Evolutionary conservation across 2,329 filamentous ascomycete species (phyloP), one percentile per base, ranked within the genome.

Genomic region (Diaporthe ampelina): DNA sequence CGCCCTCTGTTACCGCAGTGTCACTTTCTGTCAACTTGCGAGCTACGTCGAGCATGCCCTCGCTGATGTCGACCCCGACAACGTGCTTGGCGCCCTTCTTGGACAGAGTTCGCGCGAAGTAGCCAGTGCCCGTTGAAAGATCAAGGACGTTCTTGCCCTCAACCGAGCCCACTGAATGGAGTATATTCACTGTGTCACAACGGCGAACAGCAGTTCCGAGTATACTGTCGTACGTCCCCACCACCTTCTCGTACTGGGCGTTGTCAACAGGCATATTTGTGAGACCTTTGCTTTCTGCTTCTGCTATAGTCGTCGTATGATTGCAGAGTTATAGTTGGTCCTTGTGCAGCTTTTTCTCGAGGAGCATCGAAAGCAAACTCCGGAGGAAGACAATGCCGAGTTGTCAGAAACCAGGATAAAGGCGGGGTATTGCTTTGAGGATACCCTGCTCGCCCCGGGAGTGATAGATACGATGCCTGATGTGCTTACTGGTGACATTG

Each of bases 231-330:
- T 67, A 67, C 26, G 29, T 67, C 6, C 13, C 45, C 21, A 52
- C 63, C 32, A 67, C 63, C 29, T 52, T 67, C 63, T 52, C 63
- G 35, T 67, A 67, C 29, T 67, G 63, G 13, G 45, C 63, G n/a
- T 67, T 67, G 9, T 67, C 63, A 19, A 67, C 32, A 26, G 45
- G 15, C 63, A 67, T 67, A 26, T 9, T 26, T 3, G 21, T 21
- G n/a, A 37, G n/a, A 5, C 10, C 15, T 9, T 15, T 21, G 8
- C 35, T 26, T 32, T 1, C 1, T 26, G 6, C 19, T 4, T 40
- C n/a, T 43, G 11, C 24, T 26, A 19, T 17, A 5, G 40, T 43
- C 40, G 40, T 43, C 21, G 11, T 1, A n/a, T 48, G 8, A 8
- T 17, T 35, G 43, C 29, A 29, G 10, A 32, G 32, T 13, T 50